A percentile compares a stretch with the other conserved stretches of the same genome.
Evolutionary conservation across 2,329 filamentous ascomycete genomes (phyloP).

Genomic region (Metarhizium robertsii): DNA sequence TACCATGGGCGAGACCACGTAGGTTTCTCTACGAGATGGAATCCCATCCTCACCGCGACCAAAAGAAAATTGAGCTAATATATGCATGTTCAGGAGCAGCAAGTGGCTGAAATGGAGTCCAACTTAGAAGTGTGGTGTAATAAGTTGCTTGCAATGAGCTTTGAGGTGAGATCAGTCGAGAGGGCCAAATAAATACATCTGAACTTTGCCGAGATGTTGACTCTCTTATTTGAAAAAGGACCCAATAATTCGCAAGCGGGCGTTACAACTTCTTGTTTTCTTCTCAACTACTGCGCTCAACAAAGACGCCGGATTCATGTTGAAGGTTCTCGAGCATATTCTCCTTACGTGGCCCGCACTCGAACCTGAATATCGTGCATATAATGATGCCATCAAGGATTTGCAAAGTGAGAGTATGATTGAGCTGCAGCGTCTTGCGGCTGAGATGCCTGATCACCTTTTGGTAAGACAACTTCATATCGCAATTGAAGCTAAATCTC

Average conservation of each 20-base stretch:
- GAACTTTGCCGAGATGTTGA: background rate
- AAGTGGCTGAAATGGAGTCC: slow-evolving; percentile 48
- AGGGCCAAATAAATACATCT: no score
- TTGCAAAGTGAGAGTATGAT: slow-evolving; percentile 77
- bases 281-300: slow-evolving; percentile 76
- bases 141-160: slow-evolving; percentile 58
- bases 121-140: slow-evolving; percentile 65
- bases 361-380: slow-evolving; percentile 59
- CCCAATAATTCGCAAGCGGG: slow-evolving; percentile 71
- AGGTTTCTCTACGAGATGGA: slow-evolving; percentile 6
- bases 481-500: background rate
- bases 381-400: slow-evolving; percentile 83
- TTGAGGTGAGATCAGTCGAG: slow-evolving; percentile 40
- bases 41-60: background rate
- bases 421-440: slow-evolving; percentile 80
- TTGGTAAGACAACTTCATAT: slow-evolving; percentile 41
- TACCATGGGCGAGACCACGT: slow-evolving; percentile 21
- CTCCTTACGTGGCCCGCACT: slow-evolving; percentile 72
- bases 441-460: slow-evolving; percentile 86
- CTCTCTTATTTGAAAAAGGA: slow-evolving; percentile 37
- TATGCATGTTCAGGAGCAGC: slow-evolving; percentile 28
- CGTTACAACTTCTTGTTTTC: slow-evolving; percentile 73
- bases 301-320: slow-evolving; percentile 69
- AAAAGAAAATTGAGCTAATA: background rate
- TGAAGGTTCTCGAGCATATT: slow-evolving; percentile 86